Evolutionary conservation across 2,329 filamentous ascomycete species (phyloP).

Genomic region (Ceratocystis destructans): DNA sequence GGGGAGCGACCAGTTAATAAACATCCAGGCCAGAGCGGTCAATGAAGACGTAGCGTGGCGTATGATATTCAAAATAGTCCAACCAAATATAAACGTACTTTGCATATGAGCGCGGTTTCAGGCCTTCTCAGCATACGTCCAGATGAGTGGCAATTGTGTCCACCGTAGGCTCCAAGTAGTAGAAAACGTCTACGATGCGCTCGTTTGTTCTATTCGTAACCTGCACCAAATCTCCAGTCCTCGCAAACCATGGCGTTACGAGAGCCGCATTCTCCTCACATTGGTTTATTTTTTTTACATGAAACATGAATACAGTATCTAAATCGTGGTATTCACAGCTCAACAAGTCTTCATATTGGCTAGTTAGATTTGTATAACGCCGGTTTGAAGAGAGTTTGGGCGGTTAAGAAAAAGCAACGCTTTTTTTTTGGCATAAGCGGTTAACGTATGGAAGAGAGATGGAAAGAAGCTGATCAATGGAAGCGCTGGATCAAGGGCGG

Average conservation of each 20-base stretch:
- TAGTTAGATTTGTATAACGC: slow-evolving; percentile 2
- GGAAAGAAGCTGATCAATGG: slow-evolving; percentile 17
- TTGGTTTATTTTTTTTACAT: not conserved
- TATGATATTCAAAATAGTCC: not conserved
- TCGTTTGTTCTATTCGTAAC: not conserved
- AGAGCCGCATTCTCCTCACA: not conserved
- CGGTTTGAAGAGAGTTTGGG: slow-evolving; percentile 4
- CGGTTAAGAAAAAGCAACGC: slow-evolving; percentile 5
- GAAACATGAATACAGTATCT: slow-evolving; percentile 9
- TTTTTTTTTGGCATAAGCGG: slow-evolving; percentile 7
- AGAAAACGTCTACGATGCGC: not conserved
- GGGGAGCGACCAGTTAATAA: slow-evolving; percentile 6
- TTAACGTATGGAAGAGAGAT: slow-evolving; percentile 9
- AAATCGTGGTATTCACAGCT: not conserved
- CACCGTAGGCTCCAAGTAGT: not conserved
- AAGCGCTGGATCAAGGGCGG: slow-evolving; percentile 19
- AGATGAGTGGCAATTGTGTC: not conserved
- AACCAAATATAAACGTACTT: not conserved
- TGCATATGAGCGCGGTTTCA: slow-evolving; percentile 8
- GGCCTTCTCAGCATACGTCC: not conserved
- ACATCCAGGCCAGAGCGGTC: not conserved
- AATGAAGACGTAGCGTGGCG: not conserved
- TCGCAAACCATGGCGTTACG: not conserved
- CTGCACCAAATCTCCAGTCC: not conserved
- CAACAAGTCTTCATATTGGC: slow-evolving; percentile 13